Base-by-base conservation (phyloP, 2,329 filamentous ascomycete genomes). In the Paraphoma sp. region DNA sequence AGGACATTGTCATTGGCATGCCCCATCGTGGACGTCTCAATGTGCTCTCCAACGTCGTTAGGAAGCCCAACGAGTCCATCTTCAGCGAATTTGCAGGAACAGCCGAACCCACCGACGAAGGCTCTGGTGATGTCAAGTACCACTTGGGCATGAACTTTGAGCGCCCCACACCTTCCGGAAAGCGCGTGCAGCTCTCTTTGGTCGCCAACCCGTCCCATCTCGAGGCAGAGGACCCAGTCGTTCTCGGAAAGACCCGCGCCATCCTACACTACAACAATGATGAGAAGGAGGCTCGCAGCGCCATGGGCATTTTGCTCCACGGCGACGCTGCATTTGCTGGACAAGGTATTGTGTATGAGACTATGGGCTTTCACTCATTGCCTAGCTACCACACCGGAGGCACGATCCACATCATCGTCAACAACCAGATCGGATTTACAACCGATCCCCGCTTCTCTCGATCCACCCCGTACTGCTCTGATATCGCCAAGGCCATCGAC, bases 61-160 rank as follows among this genome's bases (percentile, higher is more conserved):
- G 95, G 75, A 99, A 99, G 83, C 94, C 95, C 71, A 99, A 99
- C 80, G 95, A 98, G 83, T 98, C 95, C 65, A 99, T 99, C 80
- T 99, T 99, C 84, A 96, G 91, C 77, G 95, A 99, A 79, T 99
- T 99, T 73, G 91, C 92, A 61, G 95, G 95, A 69, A 92, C 90
- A 45, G 83, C 90, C 18, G 92, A 92, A 74, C 91, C 92, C 53
- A 90, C 91, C 68, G 95, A 98, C 68, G 94, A 99, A 81, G 95
- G 95, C 57, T 98, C 95, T 56, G 95, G 95, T 71, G 95, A 99
- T 78, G 95, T 99, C 80, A 99, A 99, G 82, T 99, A 99, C 83
- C 95, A 99, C 83, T 84, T 99, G 72, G 95, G 95, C 76, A 99
- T 99, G 95, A 99, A 99, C 84, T 99, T 99, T 69, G 95, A 99